Percentiles rank a stretch among this genome's conserved stretches.
Evolutionary conservation across 176 grass and related monocot genomes (phyloP).

Genomic region (Triticum monococcum): DNA sequence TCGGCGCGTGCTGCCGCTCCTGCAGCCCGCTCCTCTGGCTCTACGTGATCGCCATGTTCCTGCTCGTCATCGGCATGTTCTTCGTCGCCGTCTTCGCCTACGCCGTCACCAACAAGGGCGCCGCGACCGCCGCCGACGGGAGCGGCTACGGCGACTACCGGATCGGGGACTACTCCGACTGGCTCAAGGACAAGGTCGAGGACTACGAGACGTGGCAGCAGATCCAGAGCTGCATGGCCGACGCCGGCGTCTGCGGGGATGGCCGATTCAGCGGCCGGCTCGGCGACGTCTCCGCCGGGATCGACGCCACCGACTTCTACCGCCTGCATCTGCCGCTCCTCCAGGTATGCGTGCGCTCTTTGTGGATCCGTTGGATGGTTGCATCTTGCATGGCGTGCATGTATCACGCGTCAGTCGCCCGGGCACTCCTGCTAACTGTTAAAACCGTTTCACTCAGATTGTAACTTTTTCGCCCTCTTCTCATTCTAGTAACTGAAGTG

Average conservation of each 20-base stretch:
- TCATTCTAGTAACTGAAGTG: background rate
- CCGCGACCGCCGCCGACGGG: conserved; percentile 37
- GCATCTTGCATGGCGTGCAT: background rate
- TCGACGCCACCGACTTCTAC: conserved; percentile 55
- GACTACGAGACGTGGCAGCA: conserved; percentile 52
- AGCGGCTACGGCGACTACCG: conserved; percentile 54
- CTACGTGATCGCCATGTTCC: conserved; percentile 51
- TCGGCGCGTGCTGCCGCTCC: conserved; percentile 51
- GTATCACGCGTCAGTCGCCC: background rate
- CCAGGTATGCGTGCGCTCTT: conserved; percentile 42
- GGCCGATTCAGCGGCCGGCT: conserved; percentile 6
- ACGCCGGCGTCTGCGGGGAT: conserved; percentile 47
- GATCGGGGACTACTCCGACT: conserved; percentile 69
- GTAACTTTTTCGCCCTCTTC: background rate
- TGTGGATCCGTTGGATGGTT: background rate
- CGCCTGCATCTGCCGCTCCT: conserved; percentile 51
- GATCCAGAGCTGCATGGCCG: conserved; percentile 63
- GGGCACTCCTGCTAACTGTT: background rate
- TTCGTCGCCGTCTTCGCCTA: conserved; percentile 49
- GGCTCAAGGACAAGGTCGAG: conserved; percentile 49
- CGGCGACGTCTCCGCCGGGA: conserved; percentile 5
- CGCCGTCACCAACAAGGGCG: conserved; percentile 56
- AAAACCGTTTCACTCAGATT: background rate
- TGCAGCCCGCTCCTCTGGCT: conserved; percentile 55
- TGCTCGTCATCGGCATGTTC: conserved; percentile 62